phyloP scores from a whole-genome alignment of 441 rosid genomes.

The Daphne laureola region DNA sequence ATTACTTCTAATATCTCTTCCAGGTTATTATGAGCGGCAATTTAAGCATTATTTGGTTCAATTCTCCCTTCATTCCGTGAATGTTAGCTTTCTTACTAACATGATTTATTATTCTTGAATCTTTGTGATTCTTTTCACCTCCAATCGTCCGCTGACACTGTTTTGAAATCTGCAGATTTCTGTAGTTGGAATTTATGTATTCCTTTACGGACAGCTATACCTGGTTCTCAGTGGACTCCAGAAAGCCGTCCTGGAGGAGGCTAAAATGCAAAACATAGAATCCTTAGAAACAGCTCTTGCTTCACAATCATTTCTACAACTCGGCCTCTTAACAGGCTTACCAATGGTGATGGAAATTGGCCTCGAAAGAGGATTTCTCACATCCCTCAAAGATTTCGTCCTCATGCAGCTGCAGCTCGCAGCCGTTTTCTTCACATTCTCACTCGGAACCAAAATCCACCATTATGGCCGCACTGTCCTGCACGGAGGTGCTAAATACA shows the following conservation, averaged over 20 bases:
- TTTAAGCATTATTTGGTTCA: too few relatives aligned
- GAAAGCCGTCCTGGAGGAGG: conserved; percentile 66
- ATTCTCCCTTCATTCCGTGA: too few relatives aligned
- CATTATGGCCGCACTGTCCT: conserved; percentile 86
- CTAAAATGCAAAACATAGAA: conserved; percentile 70
- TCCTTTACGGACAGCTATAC: conserved; percentile 95
- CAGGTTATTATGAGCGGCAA: too few relatives aligned
- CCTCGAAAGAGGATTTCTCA: conserved; percentile 91
- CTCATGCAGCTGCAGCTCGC: conserved; percentile 98
- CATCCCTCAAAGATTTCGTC: conserved; percentile 85
- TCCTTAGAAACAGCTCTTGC: conserved; percentile 97
- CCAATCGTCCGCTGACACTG: conserved; percentile 5
- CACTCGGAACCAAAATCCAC: conserved; percentile 91
- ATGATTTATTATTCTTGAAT: too few relatives aligned
- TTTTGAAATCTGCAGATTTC: conserved; percentile 48
- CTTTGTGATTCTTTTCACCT: conserved; percentile 3
- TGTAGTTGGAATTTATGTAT: conserved; percentile 76
- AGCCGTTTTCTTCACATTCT: conserved; percentile 94
- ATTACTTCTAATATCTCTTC: too few relatives aligned
- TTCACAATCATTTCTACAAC: conserved; percentile 95
- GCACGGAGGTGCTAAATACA: conserved; percentile 91
- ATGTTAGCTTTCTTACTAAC: too few relatives aligned
- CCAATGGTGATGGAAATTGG: conserved; percentile 99
- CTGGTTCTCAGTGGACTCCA: conserved; percentile 94
- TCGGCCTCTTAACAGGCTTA: conserved; percentile 91